Evolutionary conservation across 2,329 filamentous ascomycete species (phyloP).

Genomic region (Apiospora malaysiana): DNA sequence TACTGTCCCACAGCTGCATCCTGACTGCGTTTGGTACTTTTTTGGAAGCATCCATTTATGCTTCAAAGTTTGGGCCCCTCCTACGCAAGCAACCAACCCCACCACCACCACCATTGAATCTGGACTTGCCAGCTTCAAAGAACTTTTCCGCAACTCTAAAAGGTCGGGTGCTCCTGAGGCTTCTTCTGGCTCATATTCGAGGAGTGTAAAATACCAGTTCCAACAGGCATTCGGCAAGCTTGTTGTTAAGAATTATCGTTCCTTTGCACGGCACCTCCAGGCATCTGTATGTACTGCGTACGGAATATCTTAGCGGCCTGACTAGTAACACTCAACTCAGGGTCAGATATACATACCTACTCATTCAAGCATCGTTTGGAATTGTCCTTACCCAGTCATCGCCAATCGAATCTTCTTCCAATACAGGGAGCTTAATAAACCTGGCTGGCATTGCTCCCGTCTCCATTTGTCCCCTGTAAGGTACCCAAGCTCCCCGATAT

Average conservation of each 20-base stretch:
- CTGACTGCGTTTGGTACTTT: background rate
- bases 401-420: background rate
- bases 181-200: background rate
- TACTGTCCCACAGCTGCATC: background rate
- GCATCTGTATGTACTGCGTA: background rate
- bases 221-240: background rate
- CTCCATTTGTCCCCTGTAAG: constrained; percentile 1
- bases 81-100: constrained; percentile 14
- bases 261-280: background rate
- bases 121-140: constrained; percentile 1
- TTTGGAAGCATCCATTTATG: constrained; percentile 7
- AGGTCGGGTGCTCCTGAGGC: background rate
- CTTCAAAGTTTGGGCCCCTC: constrained; percentile 16
- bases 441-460: background rate
- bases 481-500: background rate
- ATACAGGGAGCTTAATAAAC: background rate
- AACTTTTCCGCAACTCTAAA: constrained; percentile 13
- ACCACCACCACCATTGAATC: constrained; percentile 3
- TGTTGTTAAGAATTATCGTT: background rate
- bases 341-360: background rate
- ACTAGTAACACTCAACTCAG: background rate
- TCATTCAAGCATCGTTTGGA: background rate
- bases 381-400: background rate
- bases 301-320: background rate
- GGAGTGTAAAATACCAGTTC: background rate